Base-by-base conservation (phyloP, 768 basidiomycete species). In the Rhizopogon sp. region DNA sequence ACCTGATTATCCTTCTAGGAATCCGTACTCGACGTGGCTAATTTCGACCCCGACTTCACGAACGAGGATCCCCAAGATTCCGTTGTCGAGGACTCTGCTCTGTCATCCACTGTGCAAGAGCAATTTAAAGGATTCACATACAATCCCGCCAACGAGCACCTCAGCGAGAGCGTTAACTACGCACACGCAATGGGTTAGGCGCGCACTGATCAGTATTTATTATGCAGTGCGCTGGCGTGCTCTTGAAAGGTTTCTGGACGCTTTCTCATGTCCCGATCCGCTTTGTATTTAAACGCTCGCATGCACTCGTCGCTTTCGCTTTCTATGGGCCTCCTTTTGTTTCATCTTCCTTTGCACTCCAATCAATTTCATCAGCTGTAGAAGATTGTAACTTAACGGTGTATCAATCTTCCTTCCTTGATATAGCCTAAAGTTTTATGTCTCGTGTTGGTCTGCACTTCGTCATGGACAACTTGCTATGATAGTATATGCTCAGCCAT, bases 41-140 rank as follows among this genome's bases (percentile, higher is more conserved):
- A 98, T 77, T 98, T 99, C 73, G 97, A 98, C 70, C 82, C 93
- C 25, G 96, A 98, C 70, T 99, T 99, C 68, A 98, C 95, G 29
- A 90, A 87, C 57, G 96, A 99, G 69, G 87, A 91, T 54, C 89
- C 95, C 2, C 85, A 92, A 63, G 96, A 99, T 71, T 95, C 93
- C 1, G 94, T 98, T 53, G 96, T 99, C 39, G 91, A 90, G 59
- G 93, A 94, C 64, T 94, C 92, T 3, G 86, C 83, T 28, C 75
- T 99, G 39, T 94, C 91, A 14, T 90, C 97, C 76, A 98, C 95
- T 0, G 93, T 99, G 2, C 96, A 99, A 69, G 93, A 94, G 64
- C 93, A 95, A 69, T 98, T 98, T 80, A 77, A 80, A 62, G 90
- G 90, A 28, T 93, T 93, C 73, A 93, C 90, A 5, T 93, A 92